phyloP scores from a whole-genome alignment of 2,329 filamentous ascomycete species.

The Trichoderma harzianum region DNA sequence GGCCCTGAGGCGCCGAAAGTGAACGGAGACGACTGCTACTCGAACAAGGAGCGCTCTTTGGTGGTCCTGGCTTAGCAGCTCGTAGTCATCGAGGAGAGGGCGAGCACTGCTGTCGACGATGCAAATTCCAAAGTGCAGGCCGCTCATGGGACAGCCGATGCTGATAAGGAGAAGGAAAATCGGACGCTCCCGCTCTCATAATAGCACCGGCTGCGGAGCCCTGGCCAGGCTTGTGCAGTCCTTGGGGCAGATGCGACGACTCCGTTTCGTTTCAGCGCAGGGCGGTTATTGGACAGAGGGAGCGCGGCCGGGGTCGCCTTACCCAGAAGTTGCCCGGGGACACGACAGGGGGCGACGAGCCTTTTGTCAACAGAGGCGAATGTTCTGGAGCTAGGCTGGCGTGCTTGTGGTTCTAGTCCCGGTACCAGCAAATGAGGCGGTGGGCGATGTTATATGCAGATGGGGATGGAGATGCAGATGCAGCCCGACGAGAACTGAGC shows the following conservation, averaged over 20 bases:
- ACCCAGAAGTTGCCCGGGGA: constrained; percentile 5
- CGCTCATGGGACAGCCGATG: constrained; percentile 42
- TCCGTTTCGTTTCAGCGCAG: constrained; percentile 19
- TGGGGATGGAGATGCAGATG: background rate
- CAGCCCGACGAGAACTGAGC: background rate
- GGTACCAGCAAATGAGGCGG: constrained; percentile 1
- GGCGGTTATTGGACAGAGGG: constrained; percentile 13
- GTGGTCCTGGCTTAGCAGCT: constrained; percentile 38
- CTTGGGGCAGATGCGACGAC: constrained; percentile 14
- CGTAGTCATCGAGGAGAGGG: constrained; percentile 44
- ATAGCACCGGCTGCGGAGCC: constrained; percentile 17
- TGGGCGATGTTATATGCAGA: background rate
- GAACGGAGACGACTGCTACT: constrained; percentile 41
- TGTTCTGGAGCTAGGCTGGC: constrained; percentile 7
- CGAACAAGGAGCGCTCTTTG: constrained; percentile 43
- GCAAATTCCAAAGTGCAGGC: constrained; percentile 46
- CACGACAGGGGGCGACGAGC: background rate
- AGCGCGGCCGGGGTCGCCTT: constrained; percentile 17
- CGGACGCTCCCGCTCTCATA: constrained; percentile 20
- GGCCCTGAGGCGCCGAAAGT: constrained; percentile 38
- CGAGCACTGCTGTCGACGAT: constrained; percentile 45
- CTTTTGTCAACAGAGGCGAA: background rate
- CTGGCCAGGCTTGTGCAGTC: constrained; percentile 5
- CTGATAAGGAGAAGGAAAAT: constrained; percentile 24
- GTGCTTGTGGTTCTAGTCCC: background rate